These are phyloP conservation scores for Suillus placidus DNA, from an alignment of 768 basidiomycete species.

Conservation along the genomic window DNA sequence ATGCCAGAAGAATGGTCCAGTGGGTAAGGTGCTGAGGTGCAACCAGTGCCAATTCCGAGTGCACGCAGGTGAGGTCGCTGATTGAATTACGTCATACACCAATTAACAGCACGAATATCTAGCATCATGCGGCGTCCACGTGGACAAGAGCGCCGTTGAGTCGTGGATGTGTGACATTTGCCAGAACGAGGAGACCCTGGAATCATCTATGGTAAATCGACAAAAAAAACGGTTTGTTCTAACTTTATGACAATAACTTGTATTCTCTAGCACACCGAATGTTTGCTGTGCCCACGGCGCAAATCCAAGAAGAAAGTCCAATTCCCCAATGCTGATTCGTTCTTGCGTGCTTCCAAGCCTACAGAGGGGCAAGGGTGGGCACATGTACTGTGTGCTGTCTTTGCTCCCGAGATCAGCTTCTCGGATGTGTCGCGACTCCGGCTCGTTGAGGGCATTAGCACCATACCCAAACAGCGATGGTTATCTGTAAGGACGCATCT, in stretches of 20 bases:
- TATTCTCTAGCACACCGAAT: constrained; percentile 67
- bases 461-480: constrained; percentile 74
- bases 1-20: constrained; percentile 74
- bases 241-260: constrained; percentile 7
- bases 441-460: constrained; percentile 84
- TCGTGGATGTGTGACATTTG: constrained; percentile 90
- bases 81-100: neutral
- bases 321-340: constrained; percentile 59
- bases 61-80: constrained; percentile 63
- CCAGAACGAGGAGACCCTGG: constrained; percentile 77
- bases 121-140: constrained; percentile 72
- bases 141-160: constrained; percentile 64
- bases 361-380: constrained; percentile 95
- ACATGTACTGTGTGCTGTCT: constrained; percentile 88
- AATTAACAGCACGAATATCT: constrained; percentile 13
- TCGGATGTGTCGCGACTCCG: constrained; percentile 74
- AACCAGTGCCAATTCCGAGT: constrained; percentile 76
- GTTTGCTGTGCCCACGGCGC: constrained; percentile 77
- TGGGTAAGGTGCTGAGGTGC: constrained; percentile 81
- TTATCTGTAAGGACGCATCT: constrained; percentile 53
- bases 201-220: constrained; percentile 70
- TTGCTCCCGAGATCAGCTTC: constrained; percentile 82
- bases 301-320: constrained; percentile 41
- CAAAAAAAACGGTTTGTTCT: neutral
- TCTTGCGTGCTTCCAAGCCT: constrained; percentile 78